Conservation (phyloP, 768 basidiomycete genomes). For the Cystobasidium tubakii region DNA sequence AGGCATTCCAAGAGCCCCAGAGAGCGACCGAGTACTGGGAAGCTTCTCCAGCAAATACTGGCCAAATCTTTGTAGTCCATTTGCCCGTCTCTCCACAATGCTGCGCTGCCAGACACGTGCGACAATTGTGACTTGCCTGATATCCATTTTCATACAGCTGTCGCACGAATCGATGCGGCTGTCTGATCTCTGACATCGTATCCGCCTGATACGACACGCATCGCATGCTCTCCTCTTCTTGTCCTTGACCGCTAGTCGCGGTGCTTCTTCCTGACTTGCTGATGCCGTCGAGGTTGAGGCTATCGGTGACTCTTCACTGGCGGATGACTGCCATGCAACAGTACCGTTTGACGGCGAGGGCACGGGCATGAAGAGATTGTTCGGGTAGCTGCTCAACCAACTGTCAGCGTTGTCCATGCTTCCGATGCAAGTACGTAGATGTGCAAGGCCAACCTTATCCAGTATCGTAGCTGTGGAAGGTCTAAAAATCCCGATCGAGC, state of each 20-base stretch:
- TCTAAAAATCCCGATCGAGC: background rate
- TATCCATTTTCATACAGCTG: slow-evolving; percentile 17
- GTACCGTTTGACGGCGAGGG: background rate
- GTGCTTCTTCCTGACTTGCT: background rate
- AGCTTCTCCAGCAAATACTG: background rate
- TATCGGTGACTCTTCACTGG: slow-evolving; percentile 6
- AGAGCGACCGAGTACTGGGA: too few species aligned
- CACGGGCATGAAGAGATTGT: background rate
- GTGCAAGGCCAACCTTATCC: background rate
- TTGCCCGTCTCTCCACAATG: background rate
- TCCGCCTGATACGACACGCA: slow-evolving; percentile 11
- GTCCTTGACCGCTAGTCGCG: background rate
- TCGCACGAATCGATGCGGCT: background rate
- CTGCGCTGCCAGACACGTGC: background rate
- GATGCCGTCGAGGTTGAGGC: slow-evolving; percentile 5
- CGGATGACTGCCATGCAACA: background rate
- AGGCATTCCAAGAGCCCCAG: background rate
- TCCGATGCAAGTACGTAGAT: background rate
- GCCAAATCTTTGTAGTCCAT: background rate
- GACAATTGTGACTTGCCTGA: slow-evolving; percentile 3
- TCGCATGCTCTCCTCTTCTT: slow-evolving; percentile 19
- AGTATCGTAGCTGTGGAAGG: background rate
- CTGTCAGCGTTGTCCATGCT: background rate
- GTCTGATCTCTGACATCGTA: background rate
- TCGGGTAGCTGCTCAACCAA: background rate